Base-by-base conservation (phyloP, 768 basidiomycete species). In the Lentinula lateritia region DNA sequence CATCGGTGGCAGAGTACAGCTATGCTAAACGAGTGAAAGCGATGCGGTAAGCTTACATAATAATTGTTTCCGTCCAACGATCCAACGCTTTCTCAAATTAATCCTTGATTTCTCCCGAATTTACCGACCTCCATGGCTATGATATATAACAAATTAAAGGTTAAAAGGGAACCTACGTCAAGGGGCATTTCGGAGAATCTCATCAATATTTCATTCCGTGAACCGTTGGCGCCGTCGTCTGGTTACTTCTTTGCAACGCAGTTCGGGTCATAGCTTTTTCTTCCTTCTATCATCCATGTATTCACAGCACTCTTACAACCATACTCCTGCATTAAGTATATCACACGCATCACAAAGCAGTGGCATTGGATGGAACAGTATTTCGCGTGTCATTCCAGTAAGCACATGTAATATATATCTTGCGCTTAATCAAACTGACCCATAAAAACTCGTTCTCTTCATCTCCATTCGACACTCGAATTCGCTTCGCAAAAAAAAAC, bases 371-470 rank as follows among this genome's bases (percentile, higher is more conserved):
- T 60, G 50, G 59, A 13, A 50, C 52, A 20, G 32, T 34, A 28
- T 52, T 50, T 50, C 50, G 34, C 59, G 59, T 60, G 59, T 60
- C n/a, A 50, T 15, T 43, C 6, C 59, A 10, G 59, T 60, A 52
- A 60, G 59, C 50, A 60, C 34, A 60, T 52, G 38, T 3, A 28
- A 50, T 32, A 5, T 52, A 28, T 28, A 28, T 34, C 39, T 41
- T 46, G n/a, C 48, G 48, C 48, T 18, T 41, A 38, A 45, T 32
- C 23, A 36, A 23, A 34, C 38, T 36, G 32, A 36, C 28, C 28
- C 36, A 42, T 35, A 46, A 38, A 52, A 52, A 52, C 32, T 9
- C 38, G 6, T 23, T 38, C 39, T 52, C 20, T 32, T 45, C 36
- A 10, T 20, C 38, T 32, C 50, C 3, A 23, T 41, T 20, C 32